Percentiles rank a stretch among this genome's conserved stretches.
These are phyloP conservation scores for Ceratocystis huliohia DNA, from an alignment of 2,329 filamentous ascomycete species.

Conservation along the genomic window DNA sequence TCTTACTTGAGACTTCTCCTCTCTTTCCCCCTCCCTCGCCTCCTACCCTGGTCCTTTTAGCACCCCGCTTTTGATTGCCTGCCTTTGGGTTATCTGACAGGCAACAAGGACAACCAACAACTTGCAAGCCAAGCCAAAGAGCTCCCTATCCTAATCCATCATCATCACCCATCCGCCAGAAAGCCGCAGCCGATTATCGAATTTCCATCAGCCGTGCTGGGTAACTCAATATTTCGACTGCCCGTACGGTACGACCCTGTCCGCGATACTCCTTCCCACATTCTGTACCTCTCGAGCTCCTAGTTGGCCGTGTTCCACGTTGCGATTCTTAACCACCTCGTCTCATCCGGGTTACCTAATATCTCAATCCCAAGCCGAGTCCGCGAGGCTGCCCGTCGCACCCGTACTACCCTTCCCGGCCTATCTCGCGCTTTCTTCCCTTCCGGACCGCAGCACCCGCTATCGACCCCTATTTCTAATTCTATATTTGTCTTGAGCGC, in stretches of 20 bases:
- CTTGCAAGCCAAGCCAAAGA: background rate
- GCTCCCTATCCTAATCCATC: background rate
- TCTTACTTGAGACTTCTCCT: background rate
- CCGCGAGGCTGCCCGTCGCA: background rate
- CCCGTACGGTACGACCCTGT: background rate
- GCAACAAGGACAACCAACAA: background rate
- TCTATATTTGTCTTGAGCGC: background rate
- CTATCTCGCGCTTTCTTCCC: background rate
- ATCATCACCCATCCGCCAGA: background rate
- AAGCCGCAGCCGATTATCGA: background rate
- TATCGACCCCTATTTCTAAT: background rate
- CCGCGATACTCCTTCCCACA: background rate
- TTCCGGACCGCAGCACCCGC: background rate
- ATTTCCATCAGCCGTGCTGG: background rate
- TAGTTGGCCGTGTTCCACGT: background rate
- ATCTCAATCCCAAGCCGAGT: background rate
- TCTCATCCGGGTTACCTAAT: background rate
- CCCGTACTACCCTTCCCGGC: background rate
- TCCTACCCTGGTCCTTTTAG: background rate
- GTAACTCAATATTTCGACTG: background rate
- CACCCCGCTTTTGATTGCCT: conserved; percentile 8
- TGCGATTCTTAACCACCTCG: background rate
- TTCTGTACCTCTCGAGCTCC: background rate
- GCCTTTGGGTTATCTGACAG: background rate
- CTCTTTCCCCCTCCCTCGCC: background rate